Evolutionary conservation across 805 yeast genomes (phyloP), one percentile per base, ranked within the genome.

Genomic region (Yarrowia sp.): DNA sequence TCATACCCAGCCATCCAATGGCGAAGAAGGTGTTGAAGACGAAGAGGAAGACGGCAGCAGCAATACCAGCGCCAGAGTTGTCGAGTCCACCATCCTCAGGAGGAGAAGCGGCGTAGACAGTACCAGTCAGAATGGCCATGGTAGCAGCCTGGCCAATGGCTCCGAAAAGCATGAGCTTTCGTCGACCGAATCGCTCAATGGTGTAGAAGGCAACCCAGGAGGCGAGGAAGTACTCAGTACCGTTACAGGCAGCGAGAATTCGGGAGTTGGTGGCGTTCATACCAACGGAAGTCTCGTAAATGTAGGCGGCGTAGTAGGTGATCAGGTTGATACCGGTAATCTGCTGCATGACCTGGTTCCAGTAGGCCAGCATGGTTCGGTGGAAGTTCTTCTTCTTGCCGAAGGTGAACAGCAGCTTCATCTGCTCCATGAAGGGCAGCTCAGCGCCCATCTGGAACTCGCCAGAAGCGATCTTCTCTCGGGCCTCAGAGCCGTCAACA

Each of bases 321-420:
- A 92, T 89, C 75, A 92, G 91, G 80, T 93, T 93, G 71, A 92
- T 87, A 68, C 98, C 98, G 8, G 97, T 86, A 75, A 91, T 87
- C 79, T 93, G 98, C 79, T 94, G 98, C 75, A 91, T 82, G 70
- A 72, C 59, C 72, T 86, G 81, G 67, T 70, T 67, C 72, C 8
- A 81, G 75, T 79, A 83, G 80, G 35, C 77, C 75, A 11, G 82
- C 83, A 58, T 63, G 22, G 66, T 46, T 46, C 70, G 64, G 43
- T 45, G 58, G 52, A 69, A 43, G 66, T 67, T 40, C 46, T 56
- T 58, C 71, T 67, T 69, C 67, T 67, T 46, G 36, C 67, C 67
- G 10, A 63, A 63, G 40, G 67, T 63, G 40, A 63, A 63, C 15
- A 63, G 45, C 46, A 48, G 38, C 41, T 38, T 38, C 45, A 53